Percentiles rank a stretch among this genome's conserved stretches.
Conservation (phyloP, 768 basidiomycete genomes). For the Auriscalpium microsporum region DNA sequence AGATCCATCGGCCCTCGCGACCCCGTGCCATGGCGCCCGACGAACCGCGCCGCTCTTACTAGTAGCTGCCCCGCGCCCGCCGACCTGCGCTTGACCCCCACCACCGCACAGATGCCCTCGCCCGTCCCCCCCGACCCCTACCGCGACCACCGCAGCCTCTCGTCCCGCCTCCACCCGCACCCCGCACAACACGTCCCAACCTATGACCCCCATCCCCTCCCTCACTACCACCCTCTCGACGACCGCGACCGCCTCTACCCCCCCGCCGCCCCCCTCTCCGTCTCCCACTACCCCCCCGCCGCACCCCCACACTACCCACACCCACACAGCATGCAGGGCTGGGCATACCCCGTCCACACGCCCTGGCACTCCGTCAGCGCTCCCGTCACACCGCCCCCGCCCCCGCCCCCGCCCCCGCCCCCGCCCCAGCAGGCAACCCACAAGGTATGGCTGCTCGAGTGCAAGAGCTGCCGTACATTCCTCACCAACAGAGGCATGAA, state of each 20-base stretch:
- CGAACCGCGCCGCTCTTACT: not conserved
- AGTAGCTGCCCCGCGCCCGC: not conserved
- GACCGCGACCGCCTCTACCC: not conserved
- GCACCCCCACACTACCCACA: not conserved
- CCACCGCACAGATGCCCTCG: not conserved
- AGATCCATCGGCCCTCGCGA: too few species aligned
- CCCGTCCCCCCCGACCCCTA: too few species aligned
- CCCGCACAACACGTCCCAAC: not conserved
- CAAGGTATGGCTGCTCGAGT: conserved; percentile 78
- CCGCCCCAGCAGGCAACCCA: conserved; percentile 43
- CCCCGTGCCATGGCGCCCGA: too few species aligned
- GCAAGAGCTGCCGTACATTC: conserved; percentile 63
- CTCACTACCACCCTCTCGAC: not conserved
- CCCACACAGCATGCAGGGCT: conserved; percentile 1
- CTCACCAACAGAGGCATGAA: conserved; percentile 84
- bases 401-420: conserved; percentile 26
- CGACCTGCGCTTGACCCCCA: not conserved
- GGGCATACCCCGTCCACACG: conserved; percentile 2
- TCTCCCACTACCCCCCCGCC: not conserved
- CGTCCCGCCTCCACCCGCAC: too few species aligned
- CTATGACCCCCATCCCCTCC: not conserved
- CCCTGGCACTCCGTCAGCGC: conserved; percentile 4
- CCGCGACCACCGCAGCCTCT: too few species aligned
- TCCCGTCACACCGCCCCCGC: conserved; percentile 19
- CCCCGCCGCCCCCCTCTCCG: not conserved